These are phyloP conservation scores for Aspergillus sp. DNA, from an alignment of 2,329 filamentous ascomycete genomes.

Conservation along the genomic window DNA sequence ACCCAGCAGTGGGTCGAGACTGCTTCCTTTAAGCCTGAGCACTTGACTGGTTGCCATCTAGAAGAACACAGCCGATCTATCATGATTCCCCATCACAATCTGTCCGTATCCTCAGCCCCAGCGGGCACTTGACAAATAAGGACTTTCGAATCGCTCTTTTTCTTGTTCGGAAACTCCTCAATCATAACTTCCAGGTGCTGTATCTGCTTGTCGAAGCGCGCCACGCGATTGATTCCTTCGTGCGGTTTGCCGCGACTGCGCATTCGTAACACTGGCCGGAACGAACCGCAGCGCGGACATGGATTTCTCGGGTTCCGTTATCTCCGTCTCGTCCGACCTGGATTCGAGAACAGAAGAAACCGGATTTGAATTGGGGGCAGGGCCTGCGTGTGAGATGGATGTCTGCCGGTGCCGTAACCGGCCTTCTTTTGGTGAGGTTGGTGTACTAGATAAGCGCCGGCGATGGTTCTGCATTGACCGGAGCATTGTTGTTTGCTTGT, in stretches of 20 bases:
- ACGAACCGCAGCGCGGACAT: slow-evolving; percentile 48
- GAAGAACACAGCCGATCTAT: too few species aligned
- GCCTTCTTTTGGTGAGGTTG: slow-evolving; percentile 33
- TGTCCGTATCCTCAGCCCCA: too few species aligned
- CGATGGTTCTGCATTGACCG: slow-evolving; percentile 39
- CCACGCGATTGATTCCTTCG: neutral
- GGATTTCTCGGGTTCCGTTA: slow-evolving; percentile 42
- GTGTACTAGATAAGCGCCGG: slow-evolving; percentile 35
- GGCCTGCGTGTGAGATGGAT: slow-evolving; percentile 24
- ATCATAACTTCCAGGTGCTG: too few species aligned
- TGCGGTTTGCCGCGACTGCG: neutral
- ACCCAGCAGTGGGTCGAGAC: too few species aligned
- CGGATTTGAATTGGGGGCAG: neutral
- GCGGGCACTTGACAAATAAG: too few species aligned
- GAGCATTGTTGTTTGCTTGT: slow-evolving; percentile 77
- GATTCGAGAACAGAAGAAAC: slow-evolving; percentile 1
- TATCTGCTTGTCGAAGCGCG: neutral
- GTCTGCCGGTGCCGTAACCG: slow-evolving; percentile 33
- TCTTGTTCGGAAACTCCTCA: too few species aligned
- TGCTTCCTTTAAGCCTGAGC: too few species aligned
- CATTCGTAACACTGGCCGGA: slow-evolving; percentile 41
- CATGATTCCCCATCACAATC: too few species aligned
- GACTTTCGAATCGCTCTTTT: too few species aligned
- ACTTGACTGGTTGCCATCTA: too few species aligned
- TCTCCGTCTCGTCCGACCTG: slow-evolving; percentile 25